Evolutionary conservation across 495 filamentous ascomycete genomes (phyloP).

Genomic region (Trichoderma asperelloides): DNA sequence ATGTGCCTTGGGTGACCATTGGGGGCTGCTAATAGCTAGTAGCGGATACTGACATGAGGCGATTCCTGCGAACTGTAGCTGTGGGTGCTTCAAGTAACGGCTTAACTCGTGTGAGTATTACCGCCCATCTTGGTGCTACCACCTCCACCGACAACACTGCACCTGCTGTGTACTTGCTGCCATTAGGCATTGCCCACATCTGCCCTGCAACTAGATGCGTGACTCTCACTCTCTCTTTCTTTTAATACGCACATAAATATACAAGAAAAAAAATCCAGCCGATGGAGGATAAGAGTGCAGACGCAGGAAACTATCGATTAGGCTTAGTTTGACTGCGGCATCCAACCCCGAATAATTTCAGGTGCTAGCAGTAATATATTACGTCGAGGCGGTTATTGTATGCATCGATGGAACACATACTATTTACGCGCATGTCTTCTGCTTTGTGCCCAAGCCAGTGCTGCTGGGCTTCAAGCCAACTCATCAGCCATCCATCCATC

Average conservation of each 20-base stretch:
- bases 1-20: not conserved
- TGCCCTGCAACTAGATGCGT: not conserved
- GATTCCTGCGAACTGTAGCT: not conserved
- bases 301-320: not conserved
- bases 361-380: not conserved
- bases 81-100: not conserved
- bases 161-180: not conserved
- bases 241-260: not conserved
- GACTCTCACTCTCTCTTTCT: not conserved
- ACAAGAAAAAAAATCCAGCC: not conserved
- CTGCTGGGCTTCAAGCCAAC: slow-evolving; percentile 7
- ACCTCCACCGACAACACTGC: not conserved
- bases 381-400: not conserved
- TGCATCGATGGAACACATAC: not conserved
- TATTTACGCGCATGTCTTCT: not conserved
- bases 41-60: not conserved
- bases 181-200: not conserved
- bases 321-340: slow-evolving; percentile 2
- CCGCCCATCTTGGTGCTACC: not conserved
- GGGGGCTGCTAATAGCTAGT: not conserved
- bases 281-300: not conserved
- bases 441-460: slow-evolving; percentile 2
- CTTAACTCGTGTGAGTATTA: not conserved
- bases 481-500: slow-evolving; percentile 4
- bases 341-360: not conserved